phyloP scores from a whole-genome alignment of 805 yeast genomes.

The Monosporozyma aerobia region DNA sequence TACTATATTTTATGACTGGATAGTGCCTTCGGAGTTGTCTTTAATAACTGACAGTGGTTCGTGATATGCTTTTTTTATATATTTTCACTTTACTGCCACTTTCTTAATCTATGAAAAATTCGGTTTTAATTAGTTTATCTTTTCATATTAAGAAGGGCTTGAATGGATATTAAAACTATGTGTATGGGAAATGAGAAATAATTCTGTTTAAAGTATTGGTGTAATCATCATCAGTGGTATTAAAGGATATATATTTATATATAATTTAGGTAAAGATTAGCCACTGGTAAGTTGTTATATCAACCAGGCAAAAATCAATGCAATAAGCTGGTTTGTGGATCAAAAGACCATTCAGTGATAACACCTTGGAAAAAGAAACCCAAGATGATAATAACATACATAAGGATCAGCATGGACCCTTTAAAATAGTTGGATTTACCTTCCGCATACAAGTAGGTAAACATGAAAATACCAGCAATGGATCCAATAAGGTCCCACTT shows the following conservation, averaged over 20 bases:
- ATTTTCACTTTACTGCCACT: neutral
- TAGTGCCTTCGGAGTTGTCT: neutral
- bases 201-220: neutral
- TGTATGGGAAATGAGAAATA: neutral
- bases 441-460: conserved; percentile 90
- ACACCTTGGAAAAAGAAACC: conserved; percentile 65
- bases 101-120: neutral
- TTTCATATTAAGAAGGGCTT: neutral
- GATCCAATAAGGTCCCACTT: conserved; percentile 90
- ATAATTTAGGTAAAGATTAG: neutral
- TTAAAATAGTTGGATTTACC: conserved; percentile 95
- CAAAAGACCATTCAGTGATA: neutral
- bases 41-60: neutral
- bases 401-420: conserved; percentile 76
- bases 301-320: neutral
- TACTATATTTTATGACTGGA: neutral
- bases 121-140: neutral
- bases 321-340: neutral
- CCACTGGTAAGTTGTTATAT: neutral
- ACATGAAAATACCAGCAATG: conserved; percentile 74
- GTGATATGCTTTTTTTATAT: neutral
- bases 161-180: neutral
- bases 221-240: neutral
- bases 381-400: conserved; percentile 61
- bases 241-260: neutral